Percentiles rank a stretch among this genome's conserved stretches.
Evolutionary conservation across 2,329 filamentous ascomycete species (phyloP).

Genomic region (Colletotrichum truncatum): DNA sequence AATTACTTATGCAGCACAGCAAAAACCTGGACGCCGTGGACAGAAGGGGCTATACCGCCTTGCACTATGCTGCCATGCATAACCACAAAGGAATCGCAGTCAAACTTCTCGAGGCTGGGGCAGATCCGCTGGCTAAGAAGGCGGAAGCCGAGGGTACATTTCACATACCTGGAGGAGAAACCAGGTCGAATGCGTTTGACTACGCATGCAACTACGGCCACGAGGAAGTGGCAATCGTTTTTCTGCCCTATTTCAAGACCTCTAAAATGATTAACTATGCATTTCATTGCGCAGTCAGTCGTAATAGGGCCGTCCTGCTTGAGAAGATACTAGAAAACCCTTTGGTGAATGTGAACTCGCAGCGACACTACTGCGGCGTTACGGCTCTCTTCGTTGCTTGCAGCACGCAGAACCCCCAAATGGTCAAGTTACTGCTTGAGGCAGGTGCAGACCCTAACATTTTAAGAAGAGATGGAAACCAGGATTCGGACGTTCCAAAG

Average conservation of each 20-base stretch:
- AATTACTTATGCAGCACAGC: background rate
- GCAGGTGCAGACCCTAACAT: slow-evolving; percentile 34
- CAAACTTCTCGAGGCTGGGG: slow-evolving; percentile 45
- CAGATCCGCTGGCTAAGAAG: slow-evolving; percentile 43
- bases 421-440: slow-evolving; percentile 31
- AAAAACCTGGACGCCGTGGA: background rate
- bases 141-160: too few relatives aligned
- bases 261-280: slow-evolving; percentile 35
- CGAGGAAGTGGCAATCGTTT: background rate
- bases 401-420: background rate
- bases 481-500: background rate
- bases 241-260: slow-evolving; percentile 38
- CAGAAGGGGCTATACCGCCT: slow-evolving; percentile 21
- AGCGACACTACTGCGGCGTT: slow-evolving; percentile 20
- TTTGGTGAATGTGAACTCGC: slow-evolving; percentile 42
- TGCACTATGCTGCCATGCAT: slow-evolving; percentile 44
- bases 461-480: background rate
- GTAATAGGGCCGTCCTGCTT: slow-evolving; percentile 33
- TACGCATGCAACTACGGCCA: background rate
- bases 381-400: slow-evolving; percentile 30
- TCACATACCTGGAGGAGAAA: too few relatives aligned
- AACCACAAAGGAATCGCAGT: slow-evolving; percentile 40
- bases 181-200: background rate
- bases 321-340: slow-evolving; percentile 40
- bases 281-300: slow-evolving; percentile 37